Base-by-base conservation (phyloP, 768 basidiomycete genomes). In the Mycena capillaripes region DNA sequence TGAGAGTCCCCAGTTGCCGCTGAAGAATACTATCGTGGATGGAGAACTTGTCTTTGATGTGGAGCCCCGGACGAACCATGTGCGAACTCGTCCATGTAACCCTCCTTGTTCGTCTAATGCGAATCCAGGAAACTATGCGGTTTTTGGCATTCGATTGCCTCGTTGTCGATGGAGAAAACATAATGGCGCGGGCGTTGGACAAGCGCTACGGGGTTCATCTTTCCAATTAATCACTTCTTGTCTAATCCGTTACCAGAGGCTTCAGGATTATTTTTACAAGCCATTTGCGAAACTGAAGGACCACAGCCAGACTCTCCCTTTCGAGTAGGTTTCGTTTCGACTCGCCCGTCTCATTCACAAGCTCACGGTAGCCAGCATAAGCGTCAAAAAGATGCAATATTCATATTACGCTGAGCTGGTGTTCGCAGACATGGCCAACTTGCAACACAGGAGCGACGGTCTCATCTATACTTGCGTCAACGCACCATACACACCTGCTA, bases 381-480 rank as follows among this genome's bases (percentile, higher is more conserved):
- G 90, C 75, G 92, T 97, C 74, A 99, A 99, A 80, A 89, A 90
- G 48, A 96, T 97, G 82, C 91, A 90, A 69, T 86, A 92, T 44
- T 95, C 97, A 12, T 99, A 99, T 77, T 90, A 91, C 66, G 90
- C 97, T 62, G 93, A 95, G 64, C 90, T 93, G 68, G 96, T 99
- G 17, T 94, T 99, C 78, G 86, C 87, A 59, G 94, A 97, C 71
- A 93, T 99, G 55, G 95, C 97, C 7, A 86, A 86, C 17, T 84
- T 99, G 8, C 92, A 96, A 75, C 98, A 99, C 78, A 96, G 91
- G 5, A 97, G 94, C 72, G 98, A 99, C 76, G 98, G 98, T 0
- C 90, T 99, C 67, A 97, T 99, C 76, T 99, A 98, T 80, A 99
- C 98, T 1, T 94, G 95, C 76, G 95, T 93, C 12, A 93, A 89